Percentiles rank a stretch among this genome's conserved stretches.
phyloP scores from a whole-genome alignment of 2,329 filamentous ascomycete species.

The Cercospora sp. region DNA sequence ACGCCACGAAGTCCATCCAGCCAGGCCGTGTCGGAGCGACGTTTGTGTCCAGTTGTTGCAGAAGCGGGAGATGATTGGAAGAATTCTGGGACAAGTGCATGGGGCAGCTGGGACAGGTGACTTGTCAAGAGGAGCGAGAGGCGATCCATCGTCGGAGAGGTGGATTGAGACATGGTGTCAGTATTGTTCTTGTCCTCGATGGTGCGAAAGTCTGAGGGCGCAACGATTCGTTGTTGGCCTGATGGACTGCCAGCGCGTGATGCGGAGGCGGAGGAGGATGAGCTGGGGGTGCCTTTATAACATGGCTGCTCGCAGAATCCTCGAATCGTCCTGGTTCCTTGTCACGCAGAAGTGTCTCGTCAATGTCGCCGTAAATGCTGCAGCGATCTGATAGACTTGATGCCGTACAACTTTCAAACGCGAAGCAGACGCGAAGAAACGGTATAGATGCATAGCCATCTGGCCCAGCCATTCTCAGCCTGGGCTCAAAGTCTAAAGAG shows the following conservation, averaged over 20 bases:
- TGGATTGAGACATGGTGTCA: background rate
- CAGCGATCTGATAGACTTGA: background rate
- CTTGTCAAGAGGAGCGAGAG: background rate
- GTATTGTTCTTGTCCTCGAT: background rate
- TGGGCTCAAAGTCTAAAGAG: background rate
- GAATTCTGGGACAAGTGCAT: background rate
- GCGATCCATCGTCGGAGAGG: background rate
- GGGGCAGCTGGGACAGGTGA: background rate
- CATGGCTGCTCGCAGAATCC: background rate
- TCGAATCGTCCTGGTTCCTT: background rate
- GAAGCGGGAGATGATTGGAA: background rate
- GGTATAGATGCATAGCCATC: background rate
- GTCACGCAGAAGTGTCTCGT: background rate
- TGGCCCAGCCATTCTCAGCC: background rate
- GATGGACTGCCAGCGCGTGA: background rate
- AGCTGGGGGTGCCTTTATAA: background rate
- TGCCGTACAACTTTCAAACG: background rate
- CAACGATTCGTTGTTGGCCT: background rate
- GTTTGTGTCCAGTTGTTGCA: background rate
- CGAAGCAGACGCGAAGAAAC: background rate
- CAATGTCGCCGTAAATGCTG: background rate
- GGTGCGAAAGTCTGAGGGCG: background rate
- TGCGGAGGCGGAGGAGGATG: background rate
- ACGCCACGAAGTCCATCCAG: slow-evolving; percentile 66
- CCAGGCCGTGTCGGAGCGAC: slow-evolving; percentile 51